A percentile compares a stretch with the other conserved stretches of the same genome.
These are phyloP conservation scores for Fistulinella cinereoalba DNA, from an alignment of 1,284 basidiomycete genomes.

Conservation along the genomic window DNA sequence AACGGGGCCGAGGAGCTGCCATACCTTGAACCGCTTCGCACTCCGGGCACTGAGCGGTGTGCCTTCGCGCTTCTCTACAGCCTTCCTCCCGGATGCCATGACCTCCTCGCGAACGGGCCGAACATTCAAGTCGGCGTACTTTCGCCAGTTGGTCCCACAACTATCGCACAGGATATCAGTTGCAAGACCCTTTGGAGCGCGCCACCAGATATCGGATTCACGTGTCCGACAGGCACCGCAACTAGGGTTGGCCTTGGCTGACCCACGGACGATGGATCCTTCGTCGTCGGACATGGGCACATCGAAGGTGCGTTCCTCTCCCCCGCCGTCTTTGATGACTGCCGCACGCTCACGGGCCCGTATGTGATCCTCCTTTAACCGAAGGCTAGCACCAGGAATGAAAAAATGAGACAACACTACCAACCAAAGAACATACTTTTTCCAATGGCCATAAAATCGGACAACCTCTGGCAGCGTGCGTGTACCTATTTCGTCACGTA, in stretches of 20 bases:
- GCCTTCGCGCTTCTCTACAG: slow-evolving; percentile 71
- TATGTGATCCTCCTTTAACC: slow-evolving; percentile 63
- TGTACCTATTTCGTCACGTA: slow-evolving; percentile 71
- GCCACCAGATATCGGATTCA: slow-evolving; percentile 80
- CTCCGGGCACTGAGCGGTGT: slow-evolving; percentile 64
- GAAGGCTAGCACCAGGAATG: slow-evolving; percentile 41
- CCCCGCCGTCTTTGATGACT: slow-evolving; percentile 42
- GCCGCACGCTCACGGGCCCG: slow-evolving; percentile 48
- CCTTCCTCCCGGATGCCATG: slow-evolving; percentile 44
- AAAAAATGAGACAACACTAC: slow-evolving; percentile 13
- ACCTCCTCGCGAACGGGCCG: slow-evolving; percentile 67
- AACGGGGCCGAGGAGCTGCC: slow-evolving; percentile 1
- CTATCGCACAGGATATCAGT: slow-evolving; percentile 73
- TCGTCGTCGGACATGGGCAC: slow-evolving; percentile 64
- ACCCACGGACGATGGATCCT: slow-evolving; percentile 62
- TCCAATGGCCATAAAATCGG: slow-evolving; percentile 83
- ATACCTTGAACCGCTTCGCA: slow-evolving; percentile 68
- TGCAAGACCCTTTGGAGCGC: slow-evolving; percentile 74
- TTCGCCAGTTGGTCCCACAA: slow-evolving; percentile 82
- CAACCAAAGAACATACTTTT: slow-evolving; percentile 55
- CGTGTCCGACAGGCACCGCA: slow-evolving; percentile 80
- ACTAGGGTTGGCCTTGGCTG: slow-evolving; percentile 52
- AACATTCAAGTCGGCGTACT: slow-evolving; percentile 83
- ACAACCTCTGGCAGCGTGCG: slow-evolving; percentile 76
- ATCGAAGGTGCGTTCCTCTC: slow-evolving; percentile 36